These are phyloP conservation scores for Aspergillus sp. DNA, from an alignment of 2,329 filamentous ascomycete genomes.

Conservation along the genomic window DNA sequence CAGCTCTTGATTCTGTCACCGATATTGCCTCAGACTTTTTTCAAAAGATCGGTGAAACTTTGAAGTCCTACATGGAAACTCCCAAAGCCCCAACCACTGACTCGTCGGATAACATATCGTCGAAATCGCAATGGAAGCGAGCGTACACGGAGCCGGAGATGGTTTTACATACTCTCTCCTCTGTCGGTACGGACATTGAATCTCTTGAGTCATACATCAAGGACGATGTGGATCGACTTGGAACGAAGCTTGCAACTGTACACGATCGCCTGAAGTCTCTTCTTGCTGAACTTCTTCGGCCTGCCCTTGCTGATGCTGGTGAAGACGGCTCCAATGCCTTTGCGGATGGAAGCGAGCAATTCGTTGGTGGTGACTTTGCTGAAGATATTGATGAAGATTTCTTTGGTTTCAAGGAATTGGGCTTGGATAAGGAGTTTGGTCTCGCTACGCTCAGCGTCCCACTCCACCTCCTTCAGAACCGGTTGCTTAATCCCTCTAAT, in stretches of 20 bases:
- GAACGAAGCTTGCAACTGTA: constrained; percentile 71
- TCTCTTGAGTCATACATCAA: constrained; percentile 80
- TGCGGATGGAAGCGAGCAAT: constrained; percentile 95
- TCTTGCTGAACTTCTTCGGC: constrained; percentile 86
- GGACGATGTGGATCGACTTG: constrained; percentile 86
- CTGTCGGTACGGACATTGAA: constrained; percentile 78
- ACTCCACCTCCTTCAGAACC: constrained; percentile 85
- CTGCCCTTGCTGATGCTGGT: constrained; percentile 74
- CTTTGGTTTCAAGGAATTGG: constrained; percentile 95
- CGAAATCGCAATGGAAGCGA: constrained; percentile 50
- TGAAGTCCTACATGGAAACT: constrained; percentile 77
- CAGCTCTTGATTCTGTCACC: constrained; percentile 83
- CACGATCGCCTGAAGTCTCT: constrained; percentile 95
- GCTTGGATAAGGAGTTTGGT: constrained; percentile 85
- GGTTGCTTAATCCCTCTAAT: constrained; percentile 80
- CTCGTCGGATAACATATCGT: constrained; percentile 35
- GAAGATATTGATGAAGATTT: constrained; percentile 98
- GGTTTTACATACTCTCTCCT: constrained; percentile 76
- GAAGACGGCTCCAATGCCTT: constrained; percentile 86
- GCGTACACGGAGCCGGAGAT: constrained; percentile 81
- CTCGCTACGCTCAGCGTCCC: constrained; percentile 85
- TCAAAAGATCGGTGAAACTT: constrained; percentile 70
- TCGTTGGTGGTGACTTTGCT: constrained; percentile 92
- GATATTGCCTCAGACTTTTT: constrained; percentile 90
- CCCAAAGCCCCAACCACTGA: constrained; percentile 63